phyloP scores from a whole-genome alignment of 1,284 basidiomycete species.

The Rhodotorula sp. region DNA sequence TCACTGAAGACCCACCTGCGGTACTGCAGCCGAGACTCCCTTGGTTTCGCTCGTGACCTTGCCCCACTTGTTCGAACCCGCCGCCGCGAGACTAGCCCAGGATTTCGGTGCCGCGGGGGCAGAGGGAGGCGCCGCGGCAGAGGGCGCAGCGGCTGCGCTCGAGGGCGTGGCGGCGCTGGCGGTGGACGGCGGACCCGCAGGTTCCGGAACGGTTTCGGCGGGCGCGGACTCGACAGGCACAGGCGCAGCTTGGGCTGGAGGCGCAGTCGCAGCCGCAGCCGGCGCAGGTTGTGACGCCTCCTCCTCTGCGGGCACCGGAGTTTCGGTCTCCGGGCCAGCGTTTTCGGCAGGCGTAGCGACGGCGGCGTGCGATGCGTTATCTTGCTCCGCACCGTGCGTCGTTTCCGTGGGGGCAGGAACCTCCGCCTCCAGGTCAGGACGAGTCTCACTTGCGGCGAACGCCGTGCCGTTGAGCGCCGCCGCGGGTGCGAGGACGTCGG shows the following conservation, averaged over 20 bases:
- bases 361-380: too few relatives aligned
- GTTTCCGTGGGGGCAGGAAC: neutral
- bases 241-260: slow-evolving; percentile 20
- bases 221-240: neutral
- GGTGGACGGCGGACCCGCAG: neutral
- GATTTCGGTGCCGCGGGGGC: slow-evolving; percentile 65
- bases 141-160: slow-evolving; percentile 44
- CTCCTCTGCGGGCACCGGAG: slow-evolving; percentile 12
- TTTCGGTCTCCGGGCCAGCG: slow-evolving; percentile 2
- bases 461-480: slow-evolving; percentile 18
- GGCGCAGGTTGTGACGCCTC: slow-evolving; percentile 46
- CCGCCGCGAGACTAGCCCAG: slow-evolving; percentile 86
- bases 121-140: slow-evolving; percentile 51
- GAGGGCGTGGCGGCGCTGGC: slow-evolving; percentile 35
- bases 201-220: neutral
- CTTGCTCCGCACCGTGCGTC: too few relatives aligned
- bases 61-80: slow-evolving; percentile 75
- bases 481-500: slow-evolving; percentile 27
- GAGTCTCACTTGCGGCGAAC: neutral
- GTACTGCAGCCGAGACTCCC: slow-evolving; percentile 24
- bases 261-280: slow-evolving; percentile 39
- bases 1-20: slow-evolving; percentile 6
- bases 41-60: slow-evolving; percentile 13
- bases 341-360: neutral
- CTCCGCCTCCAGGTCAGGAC: neutral